These are phyloP conservation scores for Rhizophora mangle DNA, from an alignment of 345 rosid species.

Conservation along the genomic window DNA sequence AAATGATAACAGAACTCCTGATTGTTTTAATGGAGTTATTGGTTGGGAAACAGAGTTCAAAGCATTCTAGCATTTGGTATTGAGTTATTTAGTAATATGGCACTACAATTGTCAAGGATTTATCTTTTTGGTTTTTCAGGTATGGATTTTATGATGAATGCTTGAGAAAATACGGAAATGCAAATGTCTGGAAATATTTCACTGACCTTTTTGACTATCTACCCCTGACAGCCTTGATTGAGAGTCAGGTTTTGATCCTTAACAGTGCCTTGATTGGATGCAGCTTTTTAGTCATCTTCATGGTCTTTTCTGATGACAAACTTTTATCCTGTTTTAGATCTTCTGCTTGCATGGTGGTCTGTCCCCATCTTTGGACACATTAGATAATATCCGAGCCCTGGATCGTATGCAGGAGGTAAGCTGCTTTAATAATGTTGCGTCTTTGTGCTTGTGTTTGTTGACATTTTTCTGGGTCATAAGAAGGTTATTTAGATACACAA, in stretches of 20 bases:
- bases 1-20: not conserved
- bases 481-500: not conserved
- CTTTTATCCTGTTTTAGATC: conserved; percentile 17
- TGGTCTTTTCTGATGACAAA: conserved; percentile 12
- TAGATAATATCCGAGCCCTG: conserved; percentile 35
- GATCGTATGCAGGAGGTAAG: conserved; percentile 36
- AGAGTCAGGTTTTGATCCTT: conserved; percentile 26
- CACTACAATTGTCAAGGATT: not conserved
- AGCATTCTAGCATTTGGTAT: not conserved
- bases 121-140: conserved; percentile 18
- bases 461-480: not conserved
- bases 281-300: not conserved
- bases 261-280: not conserved
- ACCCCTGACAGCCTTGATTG: conserved; percentile 33
- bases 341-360: conserved; percentile 42
- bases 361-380: conserved; percentile 36
- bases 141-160: conserved; percentile 39
- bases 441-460: not conserved
- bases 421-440: not conserved
- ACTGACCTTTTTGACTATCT: conserved; percentile 41
- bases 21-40: not conserved
- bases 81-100: not conserved
- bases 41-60: not conserved
- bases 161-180: conserved; percentile 38
- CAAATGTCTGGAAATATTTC: conserved; percentile 38